Evolutionary conservation across 2,329 filamentous ascomycete genomes (phyloP), one percentile per base, ranked within the genome.

Genomic region (Helminthosporium solani): DNA sequence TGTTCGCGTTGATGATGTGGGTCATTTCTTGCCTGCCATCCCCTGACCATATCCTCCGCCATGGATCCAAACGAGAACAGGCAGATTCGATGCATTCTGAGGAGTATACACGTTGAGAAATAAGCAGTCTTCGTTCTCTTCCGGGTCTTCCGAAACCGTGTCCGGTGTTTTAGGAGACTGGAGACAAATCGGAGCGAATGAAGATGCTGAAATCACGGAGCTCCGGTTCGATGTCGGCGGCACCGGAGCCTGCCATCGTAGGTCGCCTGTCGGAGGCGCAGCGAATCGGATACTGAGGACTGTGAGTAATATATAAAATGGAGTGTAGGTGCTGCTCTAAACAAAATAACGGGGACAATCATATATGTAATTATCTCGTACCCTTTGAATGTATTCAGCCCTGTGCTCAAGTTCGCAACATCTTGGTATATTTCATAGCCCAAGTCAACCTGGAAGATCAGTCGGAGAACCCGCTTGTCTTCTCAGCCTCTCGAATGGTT

Each of bases 161-260:
- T n/a, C n/a, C n/a, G n/a, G n/a, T n/a, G n/a, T n/a, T n/a, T n/a
- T n/a, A n/a, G n/a, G n/a, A n/a, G n/a, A n/a, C 42, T 68, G 65
- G 18, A 65, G 66, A 46, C 66, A 68, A 11, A 50, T 41, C 8
- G 67, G 64, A 2, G 63, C 60, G 46, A 81, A 78, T 12, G 74
- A 70, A 0, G 74, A 70, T 14, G 73, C 70, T 42, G 58, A 73
- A 69, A 54, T 65, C 35, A 45, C 70, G 56, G 14, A 73, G 69
- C 45, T 70, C 58, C 61, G 75, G 70, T 69, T 63, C 2, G 60
- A 63, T 2, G 42, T 47, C 16, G 78, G 78, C 27, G 73, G 66
- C 14, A 70, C 63, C 0, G 80, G 79, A 15, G 77, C 74, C 20
- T 74, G 67, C 70, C 77, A 83, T 42, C 80, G 72, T 27, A 80